phyloP scores from a whole-genome alignment of 345 rosid species.

The Moringa oleifera region DNA sequence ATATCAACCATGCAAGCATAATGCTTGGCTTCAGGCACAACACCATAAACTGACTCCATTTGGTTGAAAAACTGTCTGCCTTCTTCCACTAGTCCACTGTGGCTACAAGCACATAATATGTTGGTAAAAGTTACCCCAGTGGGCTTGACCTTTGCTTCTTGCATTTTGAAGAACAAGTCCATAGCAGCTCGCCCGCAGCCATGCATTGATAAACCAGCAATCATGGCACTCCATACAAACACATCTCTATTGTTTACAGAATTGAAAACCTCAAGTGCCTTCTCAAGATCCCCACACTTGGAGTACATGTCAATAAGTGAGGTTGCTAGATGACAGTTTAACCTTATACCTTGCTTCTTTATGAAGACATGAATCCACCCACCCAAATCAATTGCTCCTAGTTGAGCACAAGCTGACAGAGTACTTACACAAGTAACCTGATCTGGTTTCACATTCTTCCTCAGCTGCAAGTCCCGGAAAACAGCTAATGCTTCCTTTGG shows the following conservation, averaged over 20 bases:
- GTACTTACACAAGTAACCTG: slow-evolving; percentile 55
- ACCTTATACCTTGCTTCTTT: slow-evolving; percentile 38
- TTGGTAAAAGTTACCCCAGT: slow-evolving; percentile 61
- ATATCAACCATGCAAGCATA: slow-evolving; percentile 71
- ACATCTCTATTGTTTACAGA: slow-evolving; percentile 47
- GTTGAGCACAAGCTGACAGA: slow-evolving; percentile 62
- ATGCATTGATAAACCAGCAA: slow-evolving; percentile 70
- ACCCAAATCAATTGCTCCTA: slow-evolving; percentile 60
- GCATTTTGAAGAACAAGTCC: slow-evolving; percentile 53
- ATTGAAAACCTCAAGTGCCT: slow-evolving; percentile 57
- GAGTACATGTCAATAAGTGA: slow-evolving; percentile 79
- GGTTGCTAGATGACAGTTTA: slow-evolving; percentile 52
- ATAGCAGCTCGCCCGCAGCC: slow-evolving; percentile 54
- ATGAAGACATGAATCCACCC: slow-evolving; percentile 46
- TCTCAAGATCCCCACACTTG: slow-evolving; percentile 64
- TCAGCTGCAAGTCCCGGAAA: slow-evolving; percentile 50
- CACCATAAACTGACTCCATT: slow-evolving; percentile 49
- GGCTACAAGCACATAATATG: slow-evolving; percentile 66
- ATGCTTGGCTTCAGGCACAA: slow-evolving; percentile 55
- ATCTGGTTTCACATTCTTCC: slow-evolving; percentile 37
- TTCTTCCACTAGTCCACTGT: slow-evolving; percentile 56
- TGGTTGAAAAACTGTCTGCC: slow-evolving; percentile 45
- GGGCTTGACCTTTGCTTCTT: slow-evolving; percentile 48
- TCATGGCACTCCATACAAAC: slow-evolving; percentile 74
- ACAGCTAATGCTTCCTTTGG: slow-evolving; percentile 55